Evolutionary conservation across 768 basidiomycete species (phyloP), one percentile per base, ranked within the genome.

Genomic region (Tylopilus sp.): DNA sequence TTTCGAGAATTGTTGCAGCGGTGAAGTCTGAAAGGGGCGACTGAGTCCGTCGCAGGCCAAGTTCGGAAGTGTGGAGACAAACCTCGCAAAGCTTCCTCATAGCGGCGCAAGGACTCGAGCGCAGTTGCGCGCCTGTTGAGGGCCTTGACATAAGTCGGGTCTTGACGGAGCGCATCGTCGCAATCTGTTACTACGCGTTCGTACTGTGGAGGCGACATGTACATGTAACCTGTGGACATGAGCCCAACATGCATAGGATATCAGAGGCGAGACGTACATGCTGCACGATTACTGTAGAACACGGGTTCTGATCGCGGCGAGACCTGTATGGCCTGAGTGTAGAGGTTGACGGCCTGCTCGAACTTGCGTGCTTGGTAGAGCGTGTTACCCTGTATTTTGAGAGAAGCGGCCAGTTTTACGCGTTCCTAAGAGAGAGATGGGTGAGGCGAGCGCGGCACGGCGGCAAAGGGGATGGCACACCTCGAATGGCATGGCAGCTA

Each of bases 281-380:
- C 97, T 36, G 95, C 97, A 46, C 97, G 86, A 71, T 99, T 99
- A 71, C 90, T 91, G 79, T 85, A 98, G 73, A 87, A 99, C 28
- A 98, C 91, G 25, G 97, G 86, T 63, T 95, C 92, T 7, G 85
- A 82, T 66, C 82, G 85, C 8, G 88, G 85, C 4, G 88, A 76
- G 18, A 88, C 76, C 41, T 79, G 74, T 55, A 91, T 90, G 33
- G 89, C 89, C 51, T 79, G 80, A 11, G 86, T 86, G 72, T 91
- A 91, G 49, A 79, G 72, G 21, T 81, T 76, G 23, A 76, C 78
- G 10, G 88, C 88, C 40, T 73, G 70, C 6, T 70, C 65, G 58
- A 82, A 89, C 59, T 79, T 79, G 57, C 78, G 80, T 40, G 71
- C 70, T 59, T 82, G 77, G 71, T 91, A 91, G 13, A 85, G 81